Base-by-base conservation (phyloP, 768 basidiomycete genomes). In the Podaxis sp. region DNA sequence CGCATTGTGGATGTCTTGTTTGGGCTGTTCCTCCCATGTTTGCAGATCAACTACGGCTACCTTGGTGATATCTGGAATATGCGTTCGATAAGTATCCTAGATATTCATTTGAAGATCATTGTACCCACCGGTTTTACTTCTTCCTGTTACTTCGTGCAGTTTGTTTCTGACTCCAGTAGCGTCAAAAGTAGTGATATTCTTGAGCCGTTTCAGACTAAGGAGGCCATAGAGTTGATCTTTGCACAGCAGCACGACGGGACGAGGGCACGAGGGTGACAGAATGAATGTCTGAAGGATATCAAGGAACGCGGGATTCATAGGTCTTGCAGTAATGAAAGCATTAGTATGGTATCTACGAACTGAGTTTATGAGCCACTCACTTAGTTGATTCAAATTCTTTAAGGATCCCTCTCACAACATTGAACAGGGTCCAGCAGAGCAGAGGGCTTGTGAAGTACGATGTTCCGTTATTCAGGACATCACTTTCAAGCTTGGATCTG, bases 401-500 rank as follows among this genome's bases (percentile, higher is more conserved):
- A 27, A 85, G 70, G 58, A 93, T 76, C 0, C 79, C 82, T 68
- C 82, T 82, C 57, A 91, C 77, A 10, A 92, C 84, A 2, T 89
- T 89, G 2, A 87, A 85, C 4, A 92, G 79, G 0, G 90, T 91
- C 91, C 91, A 93, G 63, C 83, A 86, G 42, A 93, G 77, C 18
- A 93, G 74, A 0, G 86, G 83, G 4, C 85, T 83, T 21, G 85
- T 81, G 66, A 93, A 92, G 70, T 90, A 93, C 4, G 87, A 86
- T 37, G 91, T 78, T 1, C 91, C 91, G 63, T 88, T 92, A 70
- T 80, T 81, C 21, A 93, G 72, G 18, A 80, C 79, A 27, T 91
- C 90, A 51, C 71, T 79, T 62, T 91, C 89, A 59, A 91, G 82
- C 65, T 85, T 85, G 4, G 76, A 71, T 35, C 71, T 67, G 40